Percentiles rank a stretch among this genome's conserved stretches.
Evolutionary conservation across 1,139 yeast species (phyloP).

Genomic region (Dujonia santamariae): DNA sequence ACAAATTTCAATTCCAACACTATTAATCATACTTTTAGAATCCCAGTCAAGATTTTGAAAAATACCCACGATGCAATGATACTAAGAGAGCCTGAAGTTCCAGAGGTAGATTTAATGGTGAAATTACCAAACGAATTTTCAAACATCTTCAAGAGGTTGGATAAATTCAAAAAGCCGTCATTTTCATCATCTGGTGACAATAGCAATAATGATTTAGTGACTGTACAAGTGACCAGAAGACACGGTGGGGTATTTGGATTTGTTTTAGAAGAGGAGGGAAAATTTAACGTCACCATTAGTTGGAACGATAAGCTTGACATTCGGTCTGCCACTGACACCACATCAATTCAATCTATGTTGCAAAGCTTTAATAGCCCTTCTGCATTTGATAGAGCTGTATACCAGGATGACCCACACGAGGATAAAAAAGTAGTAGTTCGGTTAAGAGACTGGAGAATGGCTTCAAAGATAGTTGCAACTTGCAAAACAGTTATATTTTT

Average conservation of each 20-base stretch:
- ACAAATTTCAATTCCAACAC: constrained; percentile 27
- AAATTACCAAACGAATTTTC: constrained; percentile 47
- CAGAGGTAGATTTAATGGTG: constrained; percentile 47
- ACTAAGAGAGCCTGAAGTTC: constrained; percentile 47
- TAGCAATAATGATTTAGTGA: constrained; percentile 22
- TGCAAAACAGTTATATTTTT: constrained; percentile 53
- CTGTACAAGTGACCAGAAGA: constrained; percentile 31
- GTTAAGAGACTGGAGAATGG: constrained; percentile 57
- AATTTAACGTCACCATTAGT: constrained; percentile 48
- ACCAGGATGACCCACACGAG: constrained; percentile 13
- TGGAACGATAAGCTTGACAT: constrained; percentile 53
- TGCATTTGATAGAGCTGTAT: background rate
- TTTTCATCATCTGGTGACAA: no score
- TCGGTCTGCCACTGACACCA: constrained; percentile 19
- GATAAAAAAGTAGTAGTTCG: constrained; percentile 42
- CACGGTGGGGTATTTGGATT: constrained; percentile 44
- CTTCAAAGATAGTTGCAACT: constrained; percentile 50
- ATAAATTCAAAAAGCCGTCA: constrained; percentile 51
- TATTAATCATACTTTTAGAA: constrained; percentile 56
- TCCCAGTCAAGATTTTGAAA: constrained; percentile 54
- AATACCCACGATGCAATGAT: constrained; percentile 39
- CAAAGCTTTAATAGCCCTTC: no score
- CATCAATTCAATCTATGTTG: background rate
- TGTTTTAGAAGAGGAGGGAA: constrained; percentile 52
- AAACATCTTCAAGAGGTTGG: constrained; percentile 50